Percentiles rank a stretch among this genome's conserved stretches.
Evolutionary conservation across 306 rosid species (phyloP).

Genomic region (Psophocarpus tetragonolobus): DNA sequence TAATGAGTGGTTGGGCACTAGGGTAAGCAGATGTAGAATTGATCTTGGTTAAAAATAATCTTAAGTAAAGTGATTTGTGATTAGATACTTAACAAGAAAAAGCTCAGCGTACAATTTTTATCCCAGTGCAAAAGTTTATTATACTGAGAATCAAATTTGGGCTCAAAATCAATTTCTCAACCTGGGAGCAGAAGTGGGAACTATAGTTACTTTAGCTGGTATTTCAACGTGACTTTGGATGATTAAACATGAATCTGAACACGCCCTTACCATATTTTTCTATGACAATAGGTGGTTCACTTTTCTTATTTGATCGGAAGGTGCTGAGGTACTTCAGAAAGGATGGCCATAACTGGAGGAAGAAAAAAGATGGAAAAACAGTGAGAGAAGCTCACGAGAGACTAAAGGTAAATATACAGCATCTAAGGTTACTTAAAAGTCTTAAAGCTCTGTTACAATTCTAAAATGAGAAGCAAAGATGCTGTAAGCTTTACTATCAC

Average conservation of each 20-base stretch:
- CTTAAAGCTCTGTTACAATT: neutral
- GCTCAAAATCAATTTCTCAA: neutral
- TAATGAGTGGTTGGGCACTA: too few relatives aligned
- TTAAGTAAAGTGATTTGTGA: too few relatives aligned
- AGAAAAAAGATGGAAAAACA: conserved; percentile 93
- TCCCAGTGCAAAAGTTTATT: neutral
- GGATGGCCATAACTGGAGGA: conserved; percentile 95
- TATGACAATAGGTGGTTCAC: conserved; percentile 80
- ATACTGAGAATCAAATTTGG: neutral
- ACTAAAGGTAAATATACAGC: conserved; percentile 65
- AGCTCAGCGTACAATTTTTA: neutral
- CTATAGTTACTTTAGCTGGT: too few relatives aligned
- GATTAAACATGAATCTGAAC: neutral
- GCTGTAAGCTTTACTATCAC: conserved; percentile 8
- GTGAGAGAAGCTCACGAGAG: conserved; percentile 94
- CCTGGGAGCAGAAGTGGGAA: neutral
- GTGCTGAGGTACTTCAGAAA: conserved; percentile 88
- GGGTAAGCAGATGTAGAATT: too few relatives aligned
- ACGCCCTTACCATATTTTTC: conserved; percentile 15
- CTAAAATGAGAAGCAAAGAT: neutral
- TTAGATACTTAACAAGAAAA: neutral
- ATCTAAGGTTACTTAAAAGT: neutral
- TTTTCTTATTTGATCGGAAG: conserved; percentile 88
- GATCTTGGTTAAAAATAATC: neutral
- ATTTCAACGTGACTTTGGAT: neutral